Evolutionary conservation across 1,284 basidiomycete genomes (phyloP).

Genomic region (Fomitiporia mediterranea): DNA sequence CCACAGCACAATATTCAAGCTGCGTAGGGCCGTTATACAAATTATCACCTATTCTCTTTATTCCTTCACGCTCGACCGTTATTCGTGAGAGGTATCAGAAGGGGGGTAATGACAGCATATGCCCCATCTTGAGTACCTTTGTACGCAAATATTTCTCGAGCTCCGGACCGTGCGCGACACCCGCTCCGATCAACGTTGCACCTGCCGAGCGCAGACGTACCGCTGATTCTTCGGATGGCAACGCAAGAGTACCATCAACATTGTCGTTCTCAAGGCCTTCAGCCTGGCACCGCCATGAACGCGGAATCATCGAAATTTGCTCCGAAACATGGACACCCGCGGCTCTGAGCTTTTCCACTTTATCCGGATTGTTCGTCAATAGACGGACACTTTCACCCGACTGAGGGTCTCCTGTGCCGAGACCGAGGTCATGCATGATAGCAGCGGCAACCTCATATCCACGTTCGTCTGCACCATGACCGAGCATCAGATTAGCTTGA

Average conservation of each 20-base stretch:
- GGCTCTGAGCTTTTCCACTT: slow-evolving; percentile 81
- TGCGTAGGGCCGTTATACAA: too few relatives aligned
- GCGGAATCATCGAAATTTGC: slow-evolving; percentile 91
- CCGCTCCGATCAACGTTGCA: slow-evolving; percentile 82
- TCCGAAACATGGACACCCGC: slow-evolving; percentile 84
- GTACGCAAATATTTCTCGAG: slow-evolving; percentile 95
- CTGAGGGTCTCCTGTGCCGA: slow-evolving; percentile 42
- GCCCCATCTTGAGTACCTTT: slow-evolving; percentile 96
- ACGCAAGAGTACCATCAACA: slow-evolving; percentile 30
- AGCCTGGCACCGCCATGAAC: slow-evolving; percentile 66
- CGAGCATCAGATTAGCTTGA: slow-evolving; percentile 92
- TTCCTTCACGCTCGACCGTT: background rate
- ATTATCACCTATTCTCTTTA: too few relatives aligned
- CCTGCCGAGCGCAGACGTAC: slow-evolving; percentile 41
- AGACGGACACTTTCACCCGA: slow-evolving; percentile 66
- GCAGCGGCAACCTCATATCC: slow-evolving; percentile 90
- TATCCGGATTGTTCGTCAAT: slow-evolving; percentile 98
- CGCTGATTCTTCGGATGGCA: slow-evolving; percentile 28
- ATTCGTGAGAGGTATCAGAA: slow-evolving; percentile 5
- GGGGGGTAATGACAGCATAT: slow-evolving; percentile 68
- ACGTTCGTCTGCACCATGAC: slow-evolving; percentile 91
- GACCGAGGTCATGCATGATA: slow-evolving; percentile 84
- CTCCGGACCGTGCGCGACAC: slow-evolving; percentile 79
- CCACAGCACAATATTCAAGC: too few relatives aligned
- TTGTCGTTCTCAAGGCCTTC: slow-evolving; percentile 32